A percentile compares a stretch with the other conserved stretches of the same genome.
Evolutionary conservation across 352 stramenopile genomes (phyloP).

Genomic region (Phytophthora multivora): DNA sequence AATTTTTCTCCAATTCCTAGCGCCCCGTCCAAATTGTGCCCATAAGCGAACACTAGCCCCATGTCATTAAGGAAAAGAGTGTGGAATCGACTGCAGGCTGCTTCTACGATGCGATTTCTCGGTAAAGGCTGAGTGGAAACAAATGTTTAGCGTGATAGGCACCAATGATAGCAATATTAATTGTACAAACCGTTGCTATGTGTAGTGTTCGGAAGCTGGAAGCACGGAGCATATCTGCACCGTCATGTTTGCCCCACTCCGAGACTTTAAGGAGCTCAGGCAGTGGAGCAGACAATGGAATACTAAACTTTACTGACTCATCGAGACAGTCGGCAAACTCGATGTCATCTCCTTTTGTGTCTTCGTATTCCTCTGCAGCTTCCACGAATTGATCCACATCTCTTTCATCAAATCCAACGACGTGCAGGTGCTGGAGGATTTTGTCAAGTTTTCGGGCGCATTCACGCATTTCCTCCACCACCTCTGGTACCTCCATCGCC

Average conservation of each 20-base stretch:
- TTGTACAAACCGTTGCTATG: background rate
- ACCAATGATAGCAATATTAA: too few relatives aligned
- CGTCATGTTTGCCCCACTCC: background rate
- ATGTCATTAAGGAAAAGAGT: constrained; percentile 69
- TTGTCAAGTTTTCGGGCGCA: background rate
- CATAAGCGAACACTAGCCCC: constrained; percentile 66
- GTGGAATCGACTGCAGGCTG: constrained; percentile 61
- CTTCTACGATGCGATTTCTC: constrained; percentile 63
- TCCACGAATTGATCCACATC: background rate
- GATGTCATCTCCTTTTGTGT: background rate
- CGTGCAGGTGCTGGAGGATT: background rate
- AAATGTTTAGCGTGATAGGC: background rate
- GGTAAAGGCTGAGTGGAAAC: constrained; percentile 43
- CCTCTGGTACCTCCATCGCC: background rate
- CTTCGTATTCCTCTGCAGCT: background rate
- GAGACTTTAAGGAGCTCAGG: background rate
- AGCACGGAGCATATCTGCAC: background rate
- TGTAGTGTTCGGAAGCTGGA: background rate
- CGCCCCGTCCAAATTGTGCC: constrained; percentile 53
- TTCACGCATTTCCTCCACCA: background rate
- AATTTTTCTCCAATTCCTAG: constrained; percentile 42
- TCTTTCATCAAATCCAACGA: background rate
- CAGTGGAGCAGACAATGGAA: background rate
- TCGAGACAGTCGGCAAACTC: background rate
- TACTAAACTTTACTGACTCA: background rate